Base-by-base conservation (phyloP, 768 basidiomycete species). In the Lactarius sp. region DNA sequence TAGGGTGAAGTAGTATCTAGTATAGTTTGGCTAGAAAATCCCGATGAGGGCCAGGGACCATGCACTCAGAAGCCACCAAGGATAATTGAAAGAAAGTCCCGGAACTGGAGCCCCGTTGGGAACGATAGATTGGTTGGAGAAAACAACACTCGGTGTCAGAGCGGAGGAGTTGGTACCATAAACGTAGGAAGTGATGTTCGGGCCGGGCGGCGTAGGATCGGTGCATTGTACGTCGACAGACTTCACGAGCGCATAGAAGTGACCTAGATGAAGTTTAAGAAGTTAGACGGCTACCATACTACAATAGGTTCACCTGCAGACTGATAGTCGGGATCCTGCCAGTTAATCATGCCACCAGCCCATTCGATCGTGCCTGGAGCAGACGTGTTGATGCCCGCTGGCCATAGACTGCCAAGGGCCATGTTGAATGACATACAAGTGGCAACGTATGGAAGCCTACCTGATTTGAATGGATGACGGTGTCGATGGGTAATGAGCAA, bases 281-380 rank as follows among this genome's bases (percentile, higher is more conserved):
- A 6, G 10, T 33, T 41, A 14, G 41, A 36, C n/a, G 10, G 36
- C 44, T 12, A 39, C 5, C 13, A 20, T 18, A 27, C 12, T 51
- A 59, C 27, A 2, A 39, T 12, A 16, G 1, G 20, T 5, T 56
- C 73, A 78, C 84, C 87, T 20, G 88, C 85, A 14, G 86, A 72
- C 56, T 74, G 61, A 73, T 92, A 94, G 73, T 94, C 92, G 37
- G 88, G 83, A 72, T 93, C 84, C 20, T 77, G 69, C 87, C 88
- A 94, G 77, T 92, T 77, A 75, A 92, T 90, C 83, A 90, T 80
- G 49, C 86, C 92, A 65, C 89, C 90, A 16, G 85, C 80, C 92
- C 92, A 95, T 60, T 82, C 69, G 39, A 95, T 75, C 8, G 88
- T 92, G 31, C 92, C 92, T 54, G 77, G 74, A 8, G 90, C 77